Conservation (phyloP, 2,329 filamentous ascomycete species). For the Talaromyces sp. region DNA sequence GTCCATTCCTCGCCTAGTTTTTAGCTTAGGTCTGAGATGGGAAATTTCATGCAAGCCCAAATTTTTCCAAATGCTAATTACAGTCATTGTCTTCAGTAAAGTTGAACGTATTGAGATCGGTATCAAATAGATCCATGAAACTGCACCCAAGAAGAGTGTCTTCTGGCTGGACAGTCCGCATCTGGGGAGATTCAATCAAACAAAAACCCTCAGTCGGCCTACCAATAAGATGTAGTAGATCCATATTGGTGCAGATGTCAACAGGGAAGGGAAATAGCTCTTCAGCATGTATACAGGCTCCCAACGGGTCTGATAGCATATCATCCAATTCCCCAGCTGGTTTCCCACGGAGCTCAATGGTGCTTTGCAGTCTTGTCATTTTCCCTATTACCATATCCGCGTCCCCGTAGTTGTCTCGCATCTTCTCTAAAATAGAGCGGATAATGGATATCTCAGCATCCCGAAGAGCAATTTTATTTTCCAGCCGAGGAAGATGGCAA, state of each 20-base stretch:
- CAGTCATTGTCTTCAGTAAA: neutral
- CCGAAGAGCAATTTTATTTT: neutral
- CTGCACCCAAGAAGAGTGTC: neutral
- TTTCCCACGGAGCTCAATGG: neutral
- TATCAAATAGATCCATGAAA: slow-evolving; percentile 7
- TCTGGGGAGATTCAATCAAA: neutral
- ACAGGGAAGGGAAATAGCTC: slow-evolving; percentile 3
- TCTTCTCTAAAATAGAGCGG: slow-evolving; percentile 3
- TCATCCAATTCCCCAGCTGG: neutral
- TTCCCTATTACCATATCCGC: slow-evolving; percentile 6
- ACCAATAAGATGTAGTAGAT: neutral
- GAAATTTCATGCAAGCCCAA: too few relatives aligned
- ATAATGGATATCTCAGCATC: slow-evolving; percentile 3
- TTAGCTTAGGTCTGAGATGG: too few relatives aligned
- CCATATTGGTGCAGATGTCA: neutral
- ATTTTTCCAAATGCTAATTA: too few relatives aligned
- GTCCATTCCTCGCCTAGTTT: too few relatives aligned
- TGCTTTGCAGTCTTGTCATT: slow-evolving; percentile 1
- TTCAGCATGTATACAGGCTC: neutral
- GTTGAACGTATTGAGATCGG: neutral
- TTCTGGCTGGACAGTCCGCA: neutral
- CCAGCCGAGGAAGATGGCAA: neutral
- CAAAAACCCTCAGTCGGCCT: neutral
- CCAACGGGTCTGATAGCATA: neutral
- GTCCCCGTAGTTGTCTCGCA: slow-evolving; percentile 6